These are phyloP conservation scores for Solanum habrochaites DNA, from an alignment of 257 asterid species.

Conservation along the genomic window DNA sequence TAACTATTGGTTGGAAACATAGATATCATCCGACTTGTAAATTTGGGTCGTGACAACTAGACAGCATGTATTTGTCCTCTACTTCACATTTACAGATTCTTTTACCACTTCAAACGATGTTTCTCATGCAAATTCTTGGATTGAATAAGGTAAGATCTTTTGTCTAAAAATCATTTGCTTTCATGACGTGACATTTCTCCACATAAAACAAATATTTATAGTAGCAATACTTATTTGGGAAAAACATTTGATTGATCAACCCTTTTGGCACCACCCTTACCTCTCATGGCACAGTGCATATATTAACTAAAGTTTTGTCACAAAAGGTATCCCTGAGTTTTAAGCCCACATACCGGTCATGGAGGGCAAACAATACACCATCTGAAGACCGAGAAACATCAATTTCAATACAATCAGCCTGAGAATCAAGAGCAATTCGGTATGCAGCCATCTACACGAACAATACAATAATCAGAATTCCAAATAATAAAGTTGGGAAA, in stretches of 20 bases:
- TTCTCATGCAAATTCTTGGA: background rate
- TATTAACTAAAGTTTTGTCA: background rate
- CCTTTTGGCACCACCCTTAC: background rate
- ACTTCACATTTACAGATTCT: background rate
- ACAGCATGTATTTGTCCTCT: background rate
- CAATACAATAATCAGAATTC: background rate
- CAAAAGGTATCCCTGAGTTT: background rate
- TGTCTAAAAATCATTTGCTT: background rate
- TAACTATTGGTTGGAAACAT: no score
- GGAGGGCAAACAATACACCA: slow-evolving; percentile 83
- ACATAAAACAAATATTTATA: background rate
- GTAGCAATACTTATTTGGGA: background rate
- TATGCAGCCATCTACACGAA: slow-evolving; percentile 67
- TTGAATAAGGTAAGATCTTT: background rate
- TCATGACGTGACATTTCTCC: background rate
- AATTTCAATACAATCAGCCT: slow-evolving; percentile 86
- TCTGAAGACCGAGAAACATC: slow-evolving; percentile 94
- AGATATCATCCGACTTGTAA: no score
- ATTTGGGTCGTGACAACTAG: no score
- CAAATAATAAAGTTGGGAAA: background rate
- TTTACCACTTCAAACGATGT: background rate
- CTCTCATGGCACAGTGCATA: background rate
- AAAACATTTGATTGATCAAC: background rate
- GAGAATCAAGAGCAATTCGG: slow-evolving; percentile 53
- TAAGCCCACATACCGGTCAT: slow-evolving; percentile 62